A percentile compares a stretch with the other conserved stretches of the same genome.
phyloP scores from a whole-genome alignment of 805 yeast genomes.

The Clavispora carvajalis region DNA sequence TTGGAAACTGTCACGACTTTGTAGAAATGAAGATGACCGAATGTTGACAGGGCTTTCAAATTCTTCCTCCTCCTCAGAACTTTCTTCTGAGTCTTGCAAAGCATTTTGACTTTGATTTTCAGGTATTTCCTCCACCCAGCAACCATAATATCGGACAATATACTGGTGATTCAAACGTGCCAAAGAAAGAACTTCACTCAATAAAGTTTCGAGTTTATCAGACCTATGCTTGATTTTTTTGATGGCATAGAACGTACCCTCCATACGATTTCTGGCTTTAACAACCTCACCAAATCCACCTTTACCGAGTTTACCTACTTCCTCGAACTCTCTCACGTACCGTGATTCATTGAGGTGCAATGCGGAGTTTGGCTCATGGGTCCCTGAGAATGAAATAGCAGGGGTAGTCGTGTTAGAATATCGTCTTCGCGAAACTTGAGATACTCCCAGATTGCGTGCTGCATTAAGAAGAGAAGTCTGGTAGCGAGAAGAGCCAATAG shows the following conservation, averaged over 20 bases:
- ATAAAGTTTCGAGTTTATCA: conserved; percentile 69
- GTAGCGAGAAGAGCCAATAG: conserved; percentile 11
- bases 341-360: conserved; percentile 29
- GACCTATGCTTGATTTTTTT: conserved; percentile 84
- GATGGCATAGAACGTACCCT: conserved; percentile 92
- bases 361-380: neutral
- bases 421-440: conserved; percentile 13
- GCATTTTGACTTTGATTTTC: conserved; percentile 16
- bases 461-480: conserved; percentile 9
- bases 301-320: conserved; percentile 80
- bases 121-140: conserved; percentile 85
- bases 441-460: conserved; percentile 5
- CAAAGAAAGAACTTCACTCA: conserved; percentile 86
- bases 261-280: conserved; percentile 89
- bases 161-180: conserved; percentile 93
- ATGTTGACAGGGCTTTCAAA: conserved; percentile 21
- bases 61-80: conserved; percentile 15
- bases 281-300: conserved; percentile 99
- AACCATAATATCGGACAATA: conserved; percentile 93
- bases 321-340: conserved; percentile 91
- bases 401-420: conserved; percentile 18
- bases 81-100: conserved; percentile 12
- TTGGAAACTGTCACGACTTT: conserved; percentile 23
- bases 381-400: neutral
- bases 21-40: conserved; percentile 15